Evolutionary conservation across 2,329 filamentous ascomycete species (phyloP).

Genomic region (Colletotrichum cuscutae): DNA sequence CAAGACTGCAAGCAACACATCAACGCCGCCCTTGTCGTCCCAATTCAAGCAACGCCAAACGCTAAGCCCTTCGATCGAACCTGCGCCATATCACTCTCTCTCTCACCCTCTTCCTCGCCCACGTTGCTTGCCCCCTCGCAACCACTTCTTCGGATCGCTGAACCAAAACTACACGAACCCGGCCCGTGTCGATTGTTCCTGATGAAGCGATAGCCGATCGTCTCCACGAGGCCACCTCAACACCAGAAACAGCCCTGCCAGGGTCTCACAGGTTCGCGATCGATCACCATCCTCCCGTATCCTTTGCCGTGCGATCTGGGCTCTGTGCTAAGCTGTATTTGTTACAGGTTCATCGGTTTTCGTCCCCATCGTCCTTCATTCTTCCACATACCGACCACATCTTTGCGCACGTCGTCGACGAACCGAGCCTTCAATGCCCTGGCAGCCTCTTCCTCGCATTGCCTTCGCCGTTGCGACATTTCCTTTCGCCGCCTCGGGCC

Average conservation of each 20-base stretch:
- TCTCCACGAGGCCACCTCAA: constrained; percentile 34
- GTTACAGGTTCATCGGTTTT: background rate
- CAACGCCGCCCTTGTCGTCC: background rate
- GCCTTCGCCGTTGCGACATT: constrained; percentile 97
- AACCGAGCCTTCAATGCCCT: constrained; percentile 75
- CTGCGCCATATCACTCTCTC: background rate
- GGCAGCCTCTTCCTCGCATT: constrained; percentile 95
- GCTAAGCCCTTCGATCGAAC: constrained; percentile 1
- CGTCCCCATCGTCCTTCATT: background rate
- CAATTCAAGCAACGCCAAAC: background rate
- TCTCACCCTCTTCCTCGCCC: background rate
- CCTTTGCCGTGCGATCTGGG: background rate
- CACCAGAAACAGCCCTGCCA: constrained; percentile 26
- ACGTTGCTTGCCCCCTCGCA: constrained; percentile 17
- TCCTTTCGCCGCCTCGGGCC: constrained; percentile 87
- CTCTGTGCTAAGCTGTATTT: background rate
- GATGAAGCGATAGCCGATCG: constrained; percentile 34
- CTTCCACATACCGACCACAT: constrained; percentile 4
- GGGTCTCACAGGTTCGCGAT: constrained; percentile 32
- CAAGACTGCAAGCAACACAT: background rate
- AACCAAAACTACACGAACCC: constrained; percentile 1
- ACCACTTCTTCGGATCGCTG: background rate
- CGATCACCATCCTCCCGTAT: constrained; percentile 1
- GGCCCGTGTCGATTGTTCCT: constrained; percentile 27
- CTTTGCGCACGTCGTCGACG: constrained; percentile 17